Percentiles rank a stretch among this genome's conserved stretches.
These are phyloP conservation scores for Atkinsonella texensis DNA, from an alignment of 2,329 filamentous ascomycete species.

Conservation along the genomic window DNA sequence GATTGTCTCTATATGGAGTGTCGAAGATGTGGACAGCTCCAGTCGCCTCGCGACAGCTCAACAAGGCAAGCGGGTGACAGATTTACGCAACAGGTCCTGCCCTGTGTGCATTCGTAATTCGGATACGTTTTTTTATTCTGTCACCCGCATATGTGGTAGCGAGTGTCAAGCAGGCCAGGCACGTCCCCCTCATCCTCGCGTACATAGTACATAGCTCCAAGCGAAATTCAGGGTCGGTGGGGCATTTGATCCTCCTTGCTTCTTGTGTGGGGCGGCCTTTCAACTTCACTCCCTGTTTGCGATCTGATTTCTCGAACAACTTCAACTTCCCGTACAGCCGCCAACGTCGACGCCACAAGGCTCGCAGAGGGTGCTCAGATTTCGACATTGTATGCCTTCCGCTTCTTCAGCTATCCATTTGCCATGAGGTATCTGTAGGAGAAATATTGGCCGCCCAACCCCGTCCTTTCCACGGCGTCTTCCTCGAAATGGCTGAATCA, in stretches of 20 bases:
- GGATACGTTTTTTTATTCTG: too few species aligned
- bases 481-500: constrained; percentile 54
- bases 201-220: too few species aligned
- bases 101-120: too few species aligned
- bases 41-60: neutral
- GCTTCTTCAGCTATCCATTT: neutral
- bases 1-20: neutral
- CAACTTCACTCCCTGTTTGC: constrained; percentile 1
- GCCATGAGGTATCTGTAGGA: constrained; percentile 2
- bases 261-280: neutral
- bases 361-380: neutral
- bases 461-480: neutral
- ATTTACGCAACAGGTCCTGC: too few species aligned
- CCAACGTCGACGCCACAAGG: neutral
- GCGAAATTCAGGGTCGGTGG: neutral
- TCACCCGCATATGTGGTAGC: too few species aligned
- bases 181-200: too few species aligned
- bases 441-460: neutral
- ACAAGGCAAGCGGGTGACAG: neutral
- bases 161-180: too few species aligned
- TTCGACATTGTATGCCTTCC: neutral
- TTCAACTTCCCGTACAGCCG: neutral
- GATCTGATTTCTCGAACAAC: neutral
- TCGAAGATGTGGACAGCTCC: neutral
- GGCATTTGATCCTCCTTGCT: neutral